Base-by-base conservation (phyloP, 768 basidiomycete species). In the Gymnopilus dilepis region DNA sequence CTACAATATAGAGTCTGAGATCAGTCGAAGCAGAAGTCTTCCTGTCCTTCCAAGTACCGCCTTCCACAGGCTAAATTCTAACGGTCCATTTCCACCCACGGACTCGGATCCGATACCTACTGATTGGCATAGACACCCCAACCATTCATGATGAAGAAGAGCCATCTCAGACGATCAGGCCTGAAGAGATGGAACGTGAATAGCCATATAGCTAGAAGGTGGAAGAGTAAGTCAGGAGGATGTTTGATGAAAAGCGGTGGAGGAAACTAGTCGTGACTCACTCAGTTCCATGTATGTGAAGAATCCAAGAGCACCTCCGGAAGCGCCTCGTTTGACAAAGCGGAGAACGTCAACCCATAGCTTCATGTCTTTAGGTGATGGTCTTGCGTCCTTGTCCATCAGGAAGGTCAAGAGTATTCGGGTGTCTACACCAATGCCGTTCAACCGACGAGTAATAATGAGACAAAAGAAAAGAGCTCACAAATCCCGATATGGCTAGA, bases 211-310 rank as follows among this genome's bases (percentile, higher is more conserved):
- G 60, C 60, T 61, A 17, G 41, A 45, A 15, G 40, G 1, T 55
- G n/a, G n/a, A n/a, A 72, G 63, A 15, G 78, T 24, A 12, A 81
- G 67, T 80, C 80, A 83, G 17, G 79, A 76, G 37, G 72, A 78
- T 34, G 31, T 65, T 40, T 17, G 22, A 37, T 42, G 28, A 8
- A 8, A 8, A 34, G 33, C 21, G 28, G 6, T 21, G 6, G 9
- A 37, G n/a, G 38, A 50, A 24, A 19, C 5, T 3, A 11, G 34
- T 45, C 28, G n/a, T n/a, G 47, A 77, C 82, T 64, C 59, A 84
- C 82, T 80, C 31, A 84, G 77, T 59, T 85, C 85, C 71, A 81
- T 78, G 66, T 84, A 85, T 6, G 84, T 85, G 74, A 85, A 86
- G 77, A 85, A 85, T 0, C 80, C 77, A 0, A 86, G 71, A 0